Base-by-base conservation (phyloP, 371 early-diverging fungal genomes). In the Circinella minor region DNA sequence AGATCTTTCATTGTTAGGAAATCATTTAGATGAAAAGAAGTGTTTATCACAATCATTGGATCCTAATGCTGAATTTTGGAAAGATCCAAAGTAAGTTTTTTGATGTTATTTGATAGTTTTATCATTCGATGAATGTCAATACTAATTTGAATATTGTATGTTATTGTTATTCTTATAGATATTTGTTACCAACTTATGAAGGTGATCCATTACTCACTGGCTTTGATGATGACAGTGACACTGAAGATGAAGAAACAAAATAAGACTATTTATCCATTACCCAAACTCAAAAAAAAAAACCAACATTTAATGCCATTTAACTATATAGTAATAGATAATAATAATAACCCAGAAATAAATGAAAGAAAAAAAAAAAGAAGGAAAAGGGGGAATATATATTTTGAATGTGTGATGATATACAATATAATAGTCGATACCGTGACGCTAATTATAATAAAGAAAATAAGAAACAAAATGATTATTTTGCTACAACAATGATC, bases 181-280 rank as follows among this genome's bases (percentile, higher is more conserved):
- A 86, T 69, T 76, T 96, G 61, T 81, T 93, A 61, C 98, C 98
- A 0, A 90, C 89, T 9, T 86, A 93, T 66, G 96, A 95, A 54
- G 91, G 91, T 70, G 98, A 98, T 72, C 95, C 95, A 20, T 75
- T 98, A 49, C 75, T 98, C 71, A 92, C 90, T 72, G 89, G 86
- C 51, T 89, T 94, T 72, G 92, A 91, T 61, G 92, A 90, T 63
- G 85, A 83, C 17, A 87, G 85, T 27, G 66, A 57, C 11, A 39
- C 37, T 4, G 67, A 67, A 36, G 67, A 67, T 15, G 66, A 55
- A 9, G 43, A 59, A 47, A 36, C 55, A 3, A 43, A 57, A 34
- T 46, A 7, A 63, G 34, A 63, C 18, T 18, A 63, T n/a, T 9
- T 34, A 63, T 9, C n/a, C 0, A 20, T 61, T 37, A 37, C 11